Percentiles rank a stretch among this genome's conserved stretches.
Conservation (phyloP, 768 basidiomycete genomes). For the Royoungia palumana region DNA sequence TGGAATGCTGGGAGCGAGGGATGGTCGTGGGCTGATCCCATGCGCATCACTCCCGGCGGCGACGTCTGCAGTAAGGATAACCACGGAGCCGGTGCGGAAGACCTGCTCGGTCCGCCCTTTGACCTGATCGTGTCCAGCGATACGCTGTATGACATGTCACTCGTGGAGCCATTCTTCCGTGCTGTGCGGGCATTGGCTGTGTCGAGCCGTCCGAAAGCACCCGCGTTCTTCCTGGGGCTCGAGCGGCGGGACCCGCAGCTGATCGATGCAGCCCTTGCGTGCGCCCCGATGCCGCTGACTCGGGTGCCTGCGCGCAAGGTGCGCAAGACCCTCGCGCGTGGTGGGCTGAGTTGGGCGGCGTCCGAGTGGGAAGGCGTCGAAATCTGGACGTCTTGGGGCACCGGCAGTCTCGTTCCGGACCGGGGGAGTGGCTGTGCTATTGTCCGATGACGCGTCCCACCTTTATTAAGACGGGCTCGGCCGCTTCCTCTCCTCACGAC, state of each 20-base stretch:
- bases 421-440: conserved; percentile 21
- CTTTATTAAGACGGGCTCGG: conserved; percentile 31
- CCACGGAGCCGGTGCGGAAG: conserved; percentile 13
- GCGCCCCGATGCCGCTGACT: conserved; percentile 57
- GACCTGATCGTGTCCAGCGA: conserved; percentile 82
- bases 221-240: conserved; percentile 47
- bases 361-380: conserved; percentile 82
- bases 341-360: conserved; percentile 55
- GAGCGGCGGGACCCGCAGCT: conserved; percentile 75
- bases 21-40: conserved; percentile 50
- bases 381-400: conserved; percentile 68
- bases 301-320: conserved; percentile 60
- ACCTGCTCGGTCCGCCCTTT: conserved; percentile 51
- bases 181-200: conserved; percentile 56
- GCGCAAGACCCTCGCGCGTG: conserved; percentile 55
- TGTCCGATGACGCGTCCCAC: conserved; percentile 30
- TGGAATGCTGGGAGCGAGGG: conserved; percentile 56
- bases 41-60: conserved; percentile 36
- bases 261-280: conserved; percentile 53
- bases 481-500: background rate
- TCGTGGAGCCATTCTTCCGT: conserved; percentile 67
- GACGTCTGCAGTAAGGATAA: conserved; percentile 16
- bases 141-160: conserved; percentile 65
- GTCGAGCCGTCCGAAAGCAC: background rate
- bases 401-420: background rate